A percentile compares a stretch with the other conserved stretches of the same genome.
Evolutionary conservation across 139 green algal species (phyloP).

Genomic region (Micractinium conductrix): DNA sequence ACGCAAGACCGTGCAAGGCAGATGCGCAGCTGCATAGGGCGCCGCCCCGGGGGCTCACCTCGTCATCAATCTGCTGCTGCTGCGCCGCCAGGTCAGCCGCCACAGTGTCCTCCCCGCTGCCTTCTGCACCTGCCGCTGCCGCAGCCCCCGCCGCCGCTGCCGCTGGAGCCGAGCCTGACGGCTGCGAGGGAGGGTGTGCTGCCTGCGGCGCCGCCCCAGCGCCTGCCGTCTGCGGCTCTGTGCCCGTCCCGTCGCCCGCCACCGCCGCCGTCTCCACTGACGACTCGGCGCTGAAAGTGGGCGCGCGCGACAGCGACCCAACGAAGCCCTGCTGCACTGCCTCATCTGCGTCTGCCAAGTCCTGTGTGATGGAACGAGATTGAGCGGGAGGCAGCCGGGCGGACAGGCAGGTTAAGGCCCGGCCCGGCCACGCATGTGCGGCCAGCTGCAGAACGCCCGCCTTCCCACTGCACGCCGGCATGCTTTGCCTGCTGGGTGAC

Average conservation of each 20-base stretch:
- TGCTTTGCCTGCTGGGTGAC: no score
- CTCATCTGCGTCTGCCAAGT: constrained; percentile 19
- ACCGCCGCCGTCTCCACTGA: no score
- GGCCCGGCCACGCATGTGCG: no score
- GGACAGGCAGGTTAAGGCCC: no score
- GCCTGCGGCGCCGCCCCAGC: neutral
- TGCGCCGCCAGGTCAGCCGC: constrained; percentile 25
- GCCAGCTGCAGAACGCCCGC: no score
- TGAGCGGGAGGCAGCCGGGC: no score
- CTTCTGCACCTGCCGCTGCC: neutral
- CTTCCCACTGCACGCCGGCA: no score
- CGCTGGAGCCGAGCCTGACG: neutral
- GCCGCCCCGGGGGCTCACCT: no score
- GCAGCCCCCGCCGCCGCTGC: neutral
- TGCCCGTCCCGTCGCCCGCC: no score
- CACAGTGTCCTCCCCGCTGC: neutral
- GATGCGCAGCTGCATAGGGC: no score
- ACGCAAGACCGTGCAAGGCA: no score
- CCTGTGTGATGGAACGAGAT: no score
- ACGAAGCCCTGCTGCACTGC: constrained; percentile 34
- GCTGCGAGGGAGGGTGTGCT: neutral
- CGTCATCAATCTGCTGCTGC: constrained; percentile 16
- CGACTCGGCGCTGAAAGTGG: neutral
- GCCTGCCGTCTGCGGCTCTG: neutral
- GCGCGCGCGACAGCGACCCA: constrained; percentile 30